phyloP scores from a whole-genome alignment of 208 protist genomes.

The Leptomonas seymouri region DNA sequence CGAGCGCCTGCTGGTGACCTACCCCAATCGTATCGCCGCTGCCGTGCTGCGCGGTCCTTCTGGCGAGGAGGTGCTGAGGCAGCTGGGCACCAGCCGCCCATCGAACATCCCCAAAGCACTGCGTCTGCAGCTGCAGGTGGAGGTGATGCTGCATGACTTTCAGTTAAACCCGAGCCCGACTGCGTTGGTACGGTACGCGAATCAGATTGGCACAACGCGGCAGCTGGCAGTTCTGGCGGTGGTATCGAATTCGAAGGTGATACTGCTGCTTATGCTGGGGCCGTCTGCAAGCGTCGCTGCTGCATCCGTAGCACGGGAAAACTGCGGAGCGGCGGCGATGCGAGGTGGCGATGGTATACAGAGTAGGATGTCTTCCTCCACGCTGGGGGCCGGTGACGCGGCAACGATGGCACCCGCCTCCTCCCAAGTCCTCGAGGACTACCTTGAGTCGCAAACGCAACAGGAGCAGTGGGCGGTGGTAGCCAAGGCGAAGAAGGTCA shows the following conservation, averaged over 20 bases:
- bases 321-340: not conserved
- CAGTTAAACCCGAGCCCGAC: slow-evolving; percentile 46
- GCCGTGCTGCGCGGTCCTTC: slow-evolving; percentile 44
- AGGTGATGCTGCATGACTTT: slow-evolving; percentile 61
- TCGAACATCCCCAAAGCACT: slow-evolving; percentile 26
- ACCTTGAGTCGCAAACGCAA: not conserved
- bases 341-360: not conserved
- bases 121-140: slow-evolving; percentile 6
- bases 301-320: not conserved
- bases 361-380: not conserved
- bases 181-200: slow-evolving; percentile 51
- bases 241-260: slow-evolving; percentile 61
- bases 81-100: slow-evolving; percentile 24
- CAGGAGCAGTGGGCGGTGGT: slow-evolving; percentile 42
- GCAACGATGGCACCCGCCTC: not conserved
- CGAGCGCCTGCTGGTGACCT: slow-evolving; percentile 45
- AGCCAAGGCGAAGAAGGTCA: slow-evolving; percentile 55
- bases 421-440: slow-evolving; percentile 6
- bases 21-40: slow-evolving; percentile 35
- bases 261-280: slow-evolving; percentile 37
- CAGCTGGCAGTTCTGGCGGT: slow-evolving; percentile 44
- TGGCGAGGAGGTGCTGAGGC: slow-evolving; percentile 13
- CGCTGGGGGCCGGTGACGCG: not conserved
- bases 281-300: slow-evolving; percentile 23
- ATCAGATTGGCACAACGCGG: slow-evolving; percentile 34